phyloP scores from a whole-genome alignment of 306 rosid genomes.

The Oxytropis ochrocephala region DNA sequence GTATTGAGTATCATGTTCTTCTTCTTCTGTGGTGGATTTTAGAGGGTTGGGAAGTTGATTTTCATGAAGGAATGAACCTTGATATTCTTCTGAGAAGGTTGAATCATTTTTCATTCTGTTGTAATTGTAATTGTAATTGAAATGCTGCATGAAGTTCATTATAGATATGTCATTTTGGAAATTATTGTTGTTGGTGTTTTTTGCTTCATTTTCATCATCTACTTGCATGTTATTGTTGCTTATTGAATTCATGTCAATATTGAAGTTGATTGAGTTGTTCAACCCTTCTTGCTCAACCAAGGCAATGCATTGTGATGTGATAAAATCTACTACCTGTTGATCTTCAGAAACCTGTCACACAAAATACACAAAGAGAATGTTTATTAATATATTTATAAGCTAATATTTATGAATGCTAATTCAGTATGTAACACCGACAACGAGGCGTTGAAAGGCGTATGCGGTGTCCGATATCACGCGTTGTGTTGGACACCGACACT shows the following conservation, averaged over 20 bases:
- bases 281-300: slow-evolving; percentile 42
- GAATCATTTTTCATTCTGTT: slow-evolving; percentile 32
- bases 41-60: slow-evolving; percentile 25
- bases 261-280: slow-evolving; percentile 35
- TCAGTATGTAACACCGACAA: no score
- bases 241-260: slow-evolving; percentile 25
- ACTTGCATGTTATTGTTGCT: slow-evolving; percentile 36
- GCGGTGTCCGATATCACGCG: no score
- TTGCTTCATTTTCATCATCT: slow-evolving; percentile 34
- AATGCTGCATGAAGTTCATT: slow-evolving; percentile 61
- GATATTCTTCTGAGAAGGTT: slow-evolving; percentile 39
- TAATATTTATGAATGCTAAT: background rate
- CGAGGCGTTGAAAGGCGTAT: no score
- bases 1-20: slow-evolving; percentile 29
- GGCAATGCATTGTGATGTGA: slow-evolving; percentile 49
- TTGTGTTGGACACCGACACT: no score
- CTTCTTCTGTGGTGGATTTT: slow-evolving; percentile 24
- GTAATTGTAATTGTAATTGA: slow-evolving; percentile 40
- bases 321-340: slow-evolving; percentile 54
- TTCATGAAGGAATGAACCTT: slow-evolving; percentile 42
- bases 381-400: background rate
- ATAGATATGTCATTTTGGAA: slow-evolving; percentile 41
- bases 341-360: slow-evolving; percentile 72
- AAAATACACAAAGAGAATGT: background rate
- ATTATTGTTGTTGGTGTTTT: slow-evolving; percentile 20